Evolutionary conservation across 1,139 yeast species (phyloP).

Genomic region (Meyerozyma athensensis): DNA sequence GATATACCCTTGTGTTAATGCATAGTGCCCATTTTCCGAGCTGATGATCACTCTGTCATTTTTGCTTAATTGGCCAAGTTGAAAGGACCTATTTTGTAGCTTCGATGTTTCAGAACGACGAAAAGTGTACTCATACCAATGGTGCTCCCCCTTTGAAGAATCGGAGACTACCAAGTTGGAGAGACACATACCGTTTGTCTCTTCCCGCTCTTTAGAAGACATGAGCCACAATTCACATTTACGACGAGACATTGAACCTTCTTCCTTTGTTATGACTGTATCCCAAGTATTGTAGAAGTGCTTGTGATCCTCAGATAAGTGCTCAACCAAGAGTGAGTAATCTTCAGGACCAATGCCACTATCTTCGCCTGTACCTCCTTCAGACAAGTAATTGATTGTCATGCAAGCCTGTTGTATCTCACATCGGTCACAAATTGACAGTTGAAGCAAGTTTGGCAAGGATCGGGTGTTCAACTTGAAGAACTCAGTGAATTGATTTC

Average conservation of each 20-base stretch:
- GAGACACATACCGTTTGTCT: slow-evolving; percentile 53
- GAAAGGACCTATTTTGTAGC: slow-evolving; percentile 13
- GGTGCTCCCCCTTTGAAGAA: slow-evolving; percentile 21
- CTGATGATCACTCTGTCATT: slow-evolving; percentile 66
- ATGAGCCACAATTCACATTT: slow-evolving; percentile 68
- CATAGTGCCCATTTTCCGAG: slow-evolving; percentile 77
- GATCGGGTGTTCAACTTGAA: slow-evolving; percentile 46
- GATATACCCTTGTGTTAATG: slow-evolving; percentile 62
- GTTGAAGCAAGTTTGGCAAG: slow-evolving; percentile 57
- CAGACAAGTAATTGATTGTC: slow-evolving; percentile 58
- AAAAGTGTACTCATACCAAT: slow-evolving; percentile 45
- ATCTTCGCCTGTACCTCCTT: slow-evolving; percentile 47
- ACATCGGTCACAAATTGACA: slow-evolving; percentile 66
- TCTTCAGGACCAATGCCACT: slow-evolving; percentile 45
- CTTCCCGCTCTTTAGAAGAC: slow-evolving; percentile 58
- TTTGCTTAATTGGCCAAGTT: slow-evolving; percentile 41
- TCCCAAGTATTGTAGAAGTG: slow-evolving; percentile 73
- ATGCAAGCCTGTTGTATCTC: slow-evolving; percentile 60
- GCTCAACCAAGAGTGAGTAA: slow-evolving; percentile 47
- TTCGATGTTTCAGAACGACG: slow-evolving; percentile 20
- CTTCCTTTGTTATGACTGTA: slow-evolving; percentile 67
- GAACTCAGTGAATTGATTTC: slow-evolving; percentile 66
- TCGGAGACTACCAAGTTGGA: slow-evolving; percentile 40
- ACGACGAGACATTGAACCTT: slow-evolving; percentile 48
- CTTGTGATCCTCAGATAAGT: slow-evolving; percentile 40